Base-by-base conservation (phyloP, 176 grass and related monocot genomes). In the Lolium multiflorum region DNA sequence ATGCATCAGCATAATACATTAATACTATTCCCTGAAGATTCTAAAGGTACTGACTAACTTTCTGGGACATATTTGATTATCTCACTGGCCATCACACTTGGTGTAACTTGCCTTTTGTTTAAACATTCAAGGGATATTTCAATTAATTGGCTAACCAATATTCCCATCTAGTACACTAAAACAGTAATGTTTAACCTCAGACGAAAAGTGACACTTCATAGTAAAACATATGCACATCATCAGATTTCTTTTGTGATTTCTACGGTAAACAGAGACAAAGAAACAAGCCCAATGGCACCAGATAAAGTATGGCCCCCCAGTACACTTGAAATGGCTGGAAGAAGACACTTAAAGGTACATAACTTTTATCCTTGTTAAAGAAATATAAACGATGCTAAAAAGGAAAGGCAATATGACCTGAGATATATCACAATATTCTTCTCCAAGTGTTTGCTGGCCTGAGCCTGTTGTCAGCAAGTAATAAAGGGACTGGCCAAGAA, bases 381-480 rank as follows among this genome's bases (percentile, higher is more conserved):
- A 71, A 9, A 60, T 17, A 66, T n/a, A 72, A 86, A 71, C 44
- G 67, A 57, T 44, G 28, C 7, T 78, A 82, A 75, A 78, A 82
- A 79, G 39, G 73, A 81, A 79, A 77, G 18, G 38, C 7, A 70
- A 26, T 59, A 80, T 58, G 49, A 99, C 97, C 93, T 99, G 97
- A 21, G 88, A 90, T 80, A 99, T 96, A 87, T 99, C 97, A 83
- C 97, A 99, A 79, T 99, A 96, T 89, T 99, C 97, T 86, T 99
- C 97, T 72, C 97, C 97, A 0, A 99, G 81, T 71, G 94, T 99
- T 84, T 99, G 97, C 87, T 99, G 97, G 25, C 97, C 97, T 50
- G 97, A 94, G 73, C 97, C 94, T 49, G 94, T 99, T 92, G 97
- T 99, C 58, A 99, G 83, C 75, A 99, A 72, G 80, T 99, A 99